Conservation (phyloP, 495 filamentous ascomycete genomes). For the Neurospora hispaniola region DNA sequence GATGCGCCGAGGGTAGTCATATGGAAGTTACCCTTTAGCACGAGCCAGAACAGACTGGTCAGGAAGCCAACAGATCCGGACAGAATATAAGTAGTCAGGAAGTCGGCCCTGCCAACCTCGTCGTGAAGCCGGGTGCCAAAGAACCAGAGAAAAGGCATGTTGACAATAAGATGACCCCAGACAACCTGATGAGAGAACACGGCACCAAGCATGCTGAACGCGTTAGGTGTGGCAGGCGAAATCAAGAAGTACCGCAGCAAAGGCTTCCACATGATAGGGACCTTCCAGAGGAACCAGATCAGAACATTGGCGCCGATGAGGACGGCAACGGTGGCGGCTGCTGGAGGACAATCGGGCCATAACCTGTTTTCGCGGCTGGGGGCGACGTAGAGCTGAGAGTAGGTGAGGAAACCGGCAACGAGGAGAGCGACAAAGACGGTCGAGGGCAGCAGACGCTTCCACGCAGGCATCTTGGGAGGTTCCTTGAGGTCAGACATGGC, state of each 20-base stretch:
- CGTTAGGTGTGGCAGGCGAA: constrained; percentile 55
- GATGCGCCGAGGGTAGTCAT: constrained; percentile 58
- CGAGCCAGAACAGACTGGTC: constrained; percentile 46
- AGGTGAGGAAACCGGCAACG: constrained; percentile 39
- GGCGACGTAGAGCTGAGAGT: constrained; percentile 52
- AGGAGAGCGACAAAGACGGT: constrained; percentile 44
- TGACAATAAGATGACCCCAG: constrained; percentile 50
- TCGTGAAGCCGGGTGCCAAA: constrained; percentile 56
- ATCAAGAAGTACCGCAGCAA: constrained; percentile 73
- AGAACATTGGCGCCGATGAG: constrained; percentile 56
- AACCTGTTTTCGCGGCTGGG: constrained; percentile 48
- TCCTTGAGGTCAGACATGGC: constrained; percentile 33
- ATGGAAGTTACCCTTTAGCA: constrained; percentile 33
- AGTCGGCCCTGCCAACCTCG: constrained; percentile 74
- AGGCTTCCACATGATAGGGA: constrained; percentile 58
- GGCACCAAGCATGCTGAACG: constrained; percentile 54
- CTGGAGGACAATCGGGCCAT: constrained; percentile 64
- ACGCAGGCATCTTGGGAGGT: constrained; percentile 36
- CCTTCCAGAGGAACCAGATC: constrained; percentile 54
- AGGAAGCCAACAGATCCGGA: constrained; percentile 58
- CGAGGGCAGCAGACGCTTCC: constrained; percentile 56
- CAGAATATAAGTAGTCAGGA: constrained; percentile 67
- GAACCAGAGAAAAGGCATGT: constrained; percentile 52
- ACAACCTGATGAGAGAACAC: constrained; percentile 69
- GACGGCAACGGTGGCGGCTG: constrained; percentile 62